A percentile compares a stretch with the other conserved stretches of the same genome.
Conservation (phyloP, 2,329 filamentous ascomycete species). For the Oidium heveae region DNA sequence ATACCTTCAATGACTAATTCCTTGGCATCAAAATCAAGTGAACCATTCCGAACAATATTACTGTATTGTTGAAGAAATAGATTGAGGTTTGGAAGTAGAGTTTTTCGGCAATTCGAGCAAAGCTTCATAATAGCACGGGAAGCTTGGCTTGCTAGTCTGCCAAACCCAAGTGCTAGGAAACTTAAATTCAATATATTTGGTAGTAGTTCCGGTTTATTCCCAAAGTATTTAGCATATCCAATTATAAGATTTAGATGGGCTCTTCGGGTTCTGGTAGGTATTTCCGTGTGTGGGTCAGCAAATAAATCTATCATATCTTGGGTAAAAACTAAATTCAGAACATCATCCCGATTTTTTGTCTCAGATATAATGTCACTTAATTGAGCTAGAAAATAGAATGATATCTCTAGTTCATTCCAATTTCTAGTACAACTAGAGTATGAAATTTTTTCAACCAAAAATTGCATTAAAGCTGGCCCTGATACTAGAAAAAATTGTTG, state of each 20-base stretch:
- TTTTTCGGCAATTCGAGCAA: conserved; percentile 48
- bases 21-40: conserved; percentile 41
- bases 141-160: conserved; percentile 36
- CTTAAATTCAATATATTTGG: conserved; percentile 49
- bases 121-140: conserved; percentile 51
- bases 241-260: conserved; percentile 47
- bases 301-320: conserved; percentile 31
- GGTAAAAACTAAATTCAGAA: conserved; percentile 35
- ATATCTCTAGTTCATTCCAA: conserved; percentile 35
- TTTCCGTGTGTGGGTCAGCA: conserved; percentile 21
- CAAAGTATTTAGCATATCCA: conserved; percentile 52
- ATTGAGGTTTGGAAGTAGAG: conserved; percentile 38
- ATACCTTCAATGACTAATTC: conserved; percentile 53
- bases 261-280: conserved; percentile 38
- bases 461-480: conserved; percentile 27
- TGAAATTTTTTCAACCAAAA: conserved; percentile 29
- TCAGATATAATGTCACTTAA: conserved; percentile 41
- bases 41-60: conserved; percentile 30
- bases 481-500: conserved; percentile 42
- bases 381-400: conserved; percentile 36
- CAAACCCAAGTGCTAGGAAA: conserved; percentile 40
- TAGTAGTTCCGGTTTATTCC: conserved; percentile 38
- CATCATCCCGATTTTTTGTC: conserved; percentile 28
- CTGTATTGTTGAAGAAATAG: conserved; percentile 50
- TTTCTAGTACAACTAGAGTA: conserved; percentile 22